phyloP scores from a whole-genome alignment of 2,329 filamentous ascomycete species.

The Colletotrichum tropicicola region DNA sequence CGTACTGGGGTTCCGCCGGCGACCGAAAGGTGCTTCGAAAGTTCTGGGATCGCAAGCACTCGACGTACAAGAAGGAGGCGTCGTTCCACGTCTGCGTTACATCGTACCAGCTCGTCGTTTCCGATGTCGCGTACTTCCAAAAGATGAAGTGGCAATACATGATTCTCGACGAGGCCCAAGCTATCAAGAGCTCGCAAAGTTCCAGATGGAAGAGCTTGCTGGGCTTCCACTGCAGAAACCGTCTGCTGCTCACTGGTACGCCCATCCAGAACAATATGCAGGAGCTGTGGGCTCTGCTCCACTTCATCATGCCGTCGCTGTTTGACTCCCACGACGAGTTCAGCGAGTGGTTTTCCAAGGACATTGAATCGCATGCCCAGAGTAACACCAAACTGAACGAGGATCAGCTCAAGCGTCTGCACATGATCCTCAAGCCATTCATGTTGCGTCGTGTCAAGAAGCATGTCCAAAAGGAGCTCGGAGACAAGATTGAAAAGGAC shows the following conservation, averaged over 20 bases:
- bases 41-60: slow-evolving; percentile 98
- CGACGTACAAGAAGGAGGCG: slow-evolving; percentile 92
- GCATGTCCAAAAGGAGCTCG: slow-evolving; percentile 97
- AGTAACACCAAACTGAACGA: slow-evolving; percentile 99
- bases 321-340: slow-evolving; percentile 96
- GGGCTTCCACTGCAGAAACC: slow-evolving; percentile 94
- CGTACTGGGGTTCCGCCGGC: slow-evolving; percentile 95
- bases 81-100: slow-evolving; percentile 97
- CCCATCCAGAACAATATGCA: slow-evolving; percentile 99
- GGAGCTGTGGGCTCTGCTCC: slow-evolving; percentile 94
- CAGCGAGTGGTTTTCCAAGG: slow-evolving; percentile 93
- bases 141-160: slow-evolving; percentile 99
- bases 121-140: slow-evolving; percentile 96
- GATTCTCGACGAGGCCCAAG: slow-evolving; percentile 98
- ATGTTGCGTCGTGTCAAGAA: slow-evolving; percentile 99
- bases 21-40: slow-evolving; percentile 97
- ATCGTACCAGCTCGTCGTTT: slow-evolving; percentile 96
- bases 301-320: slow-evolving; percentile 99
- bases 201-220: slow-evolving; percentile 96
- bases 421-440: slow-evolving; percentile 99
- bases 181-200: slow-evolving; percentile 97
- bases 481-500: slow-evolving; percentile 97
- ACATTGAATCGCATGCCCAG: slow-evolving; percentile 97
- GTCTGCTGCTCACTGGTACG: slow-evolving; percentile 91
- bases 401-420: slow-evolving; percentile 93